These are phyloP conservation scores for Glycine soja DNA, from an alignment of 306 rosid species.

Conservation along the genomic window DNA sequence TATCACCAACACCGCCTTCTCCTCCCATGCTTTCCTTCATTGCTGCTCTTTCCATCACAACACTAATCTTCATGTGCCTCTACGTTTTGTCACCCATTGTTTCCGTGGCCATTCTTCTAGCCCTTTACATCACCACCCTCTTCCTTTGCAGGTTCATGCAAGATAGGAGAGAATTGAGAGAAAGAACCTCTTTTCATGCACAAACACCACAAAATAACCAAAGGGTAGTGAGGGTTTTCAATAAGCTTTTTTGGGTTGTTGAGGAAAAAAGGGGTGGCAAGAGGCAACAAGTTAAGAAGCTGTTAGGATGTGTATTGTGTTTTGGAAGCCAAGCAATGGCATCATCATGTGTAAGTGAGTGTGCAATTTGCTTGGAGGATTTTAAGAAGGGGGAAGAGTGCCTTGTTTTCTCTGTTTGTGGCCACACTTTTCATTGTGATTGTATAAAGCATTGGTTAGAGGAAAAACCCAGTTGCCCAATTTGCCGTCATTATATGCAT, in stretches of 20 bases:
- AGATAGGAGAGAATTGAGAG: background rate
- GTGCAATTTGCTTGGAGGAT: slow-evolving; percentile 66
- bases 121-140: background rate
- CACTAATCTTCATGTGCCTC: background rate
- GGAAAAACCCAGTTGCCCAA: slow-evolving; percentile 60
- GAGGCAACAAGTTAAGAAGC: background rate
- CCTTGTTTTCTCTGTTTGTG: slow-evolving; percentile 53
- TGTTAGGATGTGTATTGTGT: background rate
- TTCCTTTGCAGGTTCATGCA: background rate
- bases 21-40: slow-evolving; percentile 24
- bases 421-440: slow-evolving; percentile 57
- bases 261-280: slow-evolving; percentile 10
- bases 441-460: slow-evolving; percentile 61
- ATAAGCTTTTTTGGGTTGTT: slow-evolving; percentile 27
- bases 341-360: slow-evolving; percentile 34
- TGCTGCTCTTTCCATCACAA: background rate
- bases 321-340: background rate
- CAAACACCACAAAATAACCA: background rate
- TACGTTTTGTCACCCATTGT: slow-evolving; percentile 3
- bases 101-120: background rate
- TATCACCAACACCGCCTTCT: slow-evolving; percentile 13
- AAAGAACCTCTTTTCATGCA: background rate
- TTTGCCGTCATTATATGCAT: slow-evolving; percentile 56
- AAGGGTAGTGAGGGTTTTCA: slow-evolving; percentile 29
- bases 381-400: slow-evolving; percentile 57